Evolutionary conservation across 257 asterid species (phyloP).

Genomic region (Solanum pinnatisectum): DNA sequence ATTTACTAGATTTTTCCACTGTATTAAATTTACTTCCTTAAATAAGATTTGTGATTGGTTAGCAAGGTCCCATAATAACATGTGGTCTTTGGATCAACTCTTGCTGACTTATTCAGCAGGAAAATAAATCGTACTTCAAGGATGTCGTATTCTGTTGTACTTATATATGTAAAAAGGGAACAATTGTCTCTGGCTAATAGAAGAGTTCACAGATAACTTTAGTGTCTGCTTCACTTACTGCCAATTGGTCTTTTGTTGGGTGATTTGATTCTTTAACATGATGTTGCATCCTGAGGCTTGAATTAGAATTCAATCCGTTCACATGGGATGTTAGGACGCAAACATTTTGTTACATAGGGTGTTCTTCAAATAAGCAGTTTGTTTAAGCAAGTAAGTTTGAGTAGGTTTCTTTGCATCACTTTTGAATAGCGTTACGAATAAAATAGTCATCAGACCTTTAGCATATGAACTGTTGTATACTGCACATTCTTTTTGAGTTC

Average conservation of each 20-base stretch:
- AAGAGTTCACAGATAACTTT: not conserved
- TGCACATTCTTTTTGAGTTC: not conserved
- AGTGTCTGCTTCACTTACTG: not conserved
- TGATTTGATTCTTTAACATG: not conserved
- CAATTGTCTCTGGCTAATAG: not conserved
- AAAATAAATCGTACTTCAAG: not conserved
- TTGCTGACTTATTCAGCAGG: not conserved
- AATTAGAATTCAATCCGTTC: not conserved
- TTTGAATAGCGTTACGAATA: not conserved
- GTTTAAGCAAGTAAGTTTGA: not conserved
- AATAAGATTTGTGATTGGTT: not conserved
- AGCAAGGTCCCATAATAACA: not conserved
- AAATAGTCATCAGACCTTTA: not conserved
- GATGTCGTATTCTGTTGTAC: not conserved
- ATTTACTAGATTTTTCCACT: not conserved
- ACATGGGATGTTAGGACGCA: not conserved
- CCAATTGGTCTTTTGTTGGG: not conserved
- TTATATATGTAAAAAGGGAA: not conserved
- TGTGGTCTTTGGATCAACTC: not conserved
- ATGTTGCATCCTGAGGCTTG: not conserved
- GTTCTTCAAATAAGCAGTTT: not conserved
- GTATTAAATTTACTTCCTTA: not conserved
- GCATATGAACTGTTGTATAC: not conserved
- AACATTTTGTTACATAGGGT: not conserved
- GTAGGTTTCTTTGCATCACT: not conserved